phyloP scores from a whole-genome alignment of 345 rosid species.

The Eucalyptus sp. region DNA sequence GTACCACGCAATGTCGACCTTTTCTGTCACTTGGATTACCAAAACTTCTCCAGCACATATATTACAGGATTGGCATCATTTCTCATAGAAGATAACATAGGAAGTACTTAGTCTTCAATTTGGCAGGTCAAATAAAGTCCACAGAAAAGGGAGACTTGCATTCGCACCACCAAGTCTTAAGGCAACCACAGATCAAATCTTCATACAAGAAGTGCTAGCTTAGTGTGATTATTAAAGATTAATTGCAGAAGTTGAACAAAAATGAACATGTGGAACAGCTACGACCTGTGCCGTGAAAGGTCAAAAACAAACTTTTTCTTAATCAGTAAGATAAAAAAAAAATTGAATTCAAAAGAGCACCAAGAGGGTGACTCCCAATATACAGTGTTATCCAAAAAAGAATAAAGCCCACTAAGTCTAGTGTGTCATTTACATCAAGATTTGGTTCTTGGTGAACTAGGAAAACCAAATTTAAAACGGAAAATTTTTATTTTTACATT shows the following conservation, averaged over 20 bases:
- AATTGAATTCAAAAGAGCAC: neutral
- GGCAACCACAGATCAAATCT: neutral
- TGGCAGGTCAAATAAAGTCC: neutral
- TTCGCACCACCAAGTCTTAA: neutral
- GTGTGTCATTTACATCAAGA: neutral
- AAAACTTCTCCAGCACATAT: neutral
- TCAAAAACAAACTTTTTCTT: neutral
- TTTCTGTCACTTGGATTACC: neutral
- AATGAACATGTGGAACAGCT: neutral
- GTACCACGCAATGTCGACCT: neutral
- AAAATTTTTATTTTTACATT: neutral
- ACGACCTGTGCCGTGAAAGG: neutral
- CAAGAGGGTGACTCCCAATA: neutral
- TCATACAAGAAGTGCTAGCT: neutral
- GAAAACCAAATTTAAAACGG: neutral
- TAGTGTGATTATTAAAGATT: neutral
- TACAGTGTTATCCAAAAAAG: neutral
- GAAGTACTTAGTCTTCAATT: neutral
- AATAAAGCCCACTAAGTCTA: neutral
- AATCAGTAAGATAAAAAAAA: neutral
- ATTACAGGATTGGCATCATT: neutral
- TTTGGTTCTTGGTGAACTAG: neutral
- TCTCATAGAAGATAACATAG: neutral
- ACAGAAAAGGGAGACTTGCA: neutral
- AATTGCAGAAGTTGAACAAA: neutral